Conservation (phyloP, 352 stramenopile species). For the Globisporangium irregulare region DNA sequence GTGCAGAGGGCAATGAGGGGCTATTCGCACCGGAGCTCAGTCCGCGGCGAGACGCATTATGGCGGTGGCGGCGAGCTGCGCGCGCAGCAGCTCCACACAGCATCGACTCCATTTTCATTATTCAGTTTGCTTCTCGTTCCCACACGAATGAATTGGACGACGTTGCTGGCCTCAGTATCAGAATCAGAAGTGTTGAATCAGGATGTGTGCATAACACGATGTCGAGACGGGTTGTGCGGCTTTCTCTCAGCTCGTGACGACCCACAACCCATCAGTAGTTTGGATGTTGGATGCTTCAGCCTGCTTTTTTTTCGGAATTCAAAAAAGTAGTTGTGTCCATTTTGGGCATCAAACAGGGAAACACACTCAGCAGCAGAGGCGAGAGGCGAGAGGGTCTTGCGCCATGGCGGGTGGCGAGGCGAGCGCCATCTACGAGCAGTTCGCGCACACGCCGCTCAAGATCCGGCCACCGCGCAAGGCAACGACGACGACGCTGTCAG, state of each 20-base stretch:
- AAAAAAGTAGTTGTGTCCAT: constrained; percentile 5
- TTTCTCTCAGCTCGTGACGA: background rate
- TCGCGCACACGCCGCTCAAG: constrained; percentile 41
- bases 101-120: background rate
- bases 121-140: background rate
- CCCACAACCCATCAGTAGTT: too few relatives aligned
- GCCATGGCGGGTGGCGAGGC: constrained; percentile 29
- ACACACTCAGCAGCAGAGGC: background rate
- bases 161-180: background rate
- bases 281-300: too few relatives aligned
- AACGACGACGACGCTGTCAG: background rate
- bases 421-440: constrained; percentile 41
- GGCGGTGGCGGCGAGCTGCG: background rate
- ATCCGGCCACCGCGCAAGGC: constrained; percentile 24
- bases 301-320: constrained; percentile 1
- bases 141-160: background rate
- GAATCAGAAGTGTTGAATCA: too few relatives aligned
- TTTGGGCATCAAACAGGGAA: background rate
- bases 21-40: background rate
- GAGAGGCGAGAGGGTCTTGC: background rate
- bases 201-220: background rate
- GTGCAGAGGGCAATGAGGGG: background rate
- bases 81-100: constrained; percentile 5
- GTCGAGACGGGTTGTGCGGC: background rate
- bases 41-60: background rate